Percentiles rank a stretch among this genome's conserved stretches.
phyloP scores from a whole-genome alignment of 805 yeast species.

The Kluyveromyces wickerhamii region DNA sequence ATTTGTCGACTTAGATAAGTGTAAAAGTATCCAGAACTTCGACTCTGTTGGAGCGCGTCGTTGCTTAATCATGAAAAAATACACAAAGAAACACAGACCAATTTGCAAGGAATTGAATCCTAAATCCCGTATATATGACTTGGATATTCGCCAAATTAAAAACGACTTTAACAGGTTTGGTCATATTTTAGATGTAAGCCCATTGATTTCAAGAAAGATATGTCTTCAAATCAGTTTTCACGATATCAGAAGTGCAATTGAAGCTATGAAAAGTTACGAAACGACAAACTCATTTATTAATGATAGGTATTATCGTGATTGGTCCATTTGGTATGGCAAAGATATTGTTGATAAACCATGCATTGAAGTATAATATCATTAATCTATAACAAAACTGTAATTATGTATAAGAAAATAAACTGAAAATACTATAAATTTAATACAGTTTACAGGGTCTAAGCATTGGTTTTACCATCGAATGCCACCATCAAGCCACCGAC shows the following conservation, averaged over 20 bases:
- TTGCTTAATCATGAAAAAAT: constrained; percentile 42
- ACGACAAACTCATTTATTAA: constrained; percentile 30
- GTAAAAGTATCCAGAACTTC: constrained; percentile 4
- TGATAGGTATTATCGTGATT: constrained; percentile 40
- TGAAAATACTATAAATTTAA: background rate
- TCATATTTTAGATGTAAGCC: constrained; percentile 49
- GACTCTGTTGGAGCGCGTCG: constrained; percentile 43
- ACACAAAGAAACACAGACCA: constrained; percentile 17
- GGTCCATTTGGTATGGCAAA: constrained; percentile 60
- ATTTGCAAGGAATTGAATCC: constrained; percentile 20
- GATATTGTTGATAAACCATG: constrained; percentile 60
- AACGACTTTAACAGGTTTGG: constrained; percentile 53
- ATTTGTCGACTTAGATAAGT: constrained; percentile 6
- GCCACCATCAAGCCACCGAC: constrained; percentile 93
- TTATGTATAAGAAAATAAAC: background rate
- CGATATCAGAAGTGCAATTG: constrained; percentile 51
- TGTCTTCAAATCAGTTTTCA: constrained; percentile 54
- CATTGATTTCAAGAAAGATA: constrained; percentile 58
- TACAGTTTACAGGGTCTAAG: background rate
- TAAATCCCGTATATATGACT: constrained; percentile 34
- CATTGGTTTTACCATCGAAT: constrained; percentile 40
- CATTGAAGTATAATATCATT: constrained; percentile 13
- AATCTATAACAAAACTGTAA: constrained; percentile 6
- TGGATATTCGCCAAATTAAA: constrained; percentile 38
- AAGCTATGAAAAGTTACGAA: constrained; percentile 43